Conservation (phyloP, 176 grass and related monocot genomes). For the Aegilops bicornis region DNA sequence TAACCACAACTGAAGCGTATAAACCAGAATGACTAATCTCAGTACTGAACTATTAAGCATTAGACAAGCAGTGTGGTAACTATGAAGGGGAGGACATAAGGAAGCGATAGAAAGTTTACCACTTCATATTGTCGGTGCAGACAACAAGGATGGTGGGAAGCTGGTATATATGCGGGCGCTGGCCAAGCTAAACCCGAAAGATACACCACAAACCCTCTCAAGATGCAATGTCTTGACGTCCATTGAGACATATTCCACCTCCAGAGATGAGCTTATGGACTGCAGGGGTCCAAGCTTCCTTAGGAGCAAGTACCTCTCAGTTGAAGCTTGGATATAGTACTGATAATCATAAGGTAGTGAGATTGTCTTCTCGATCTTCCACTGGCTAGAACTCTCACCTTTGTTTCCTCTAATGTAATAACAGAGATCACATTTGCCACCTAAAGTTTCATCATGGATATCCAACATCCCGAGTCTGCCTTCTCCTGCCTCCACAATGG, state of each 20-base stretch:
- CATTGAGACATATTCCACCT: slow-evolving; percentile 26
- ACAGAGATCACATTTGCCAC: neutral
- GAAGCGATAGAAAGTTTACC: slow-evolving; percentile 2
- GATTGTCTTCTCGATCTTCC: slow-evolving; percentile 30
- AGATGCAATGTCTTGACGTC: slow-evolving; percentile 10
- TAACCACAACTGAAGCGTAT: neutral
- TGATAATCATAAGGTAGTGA: slow-evolving; percentile 6
- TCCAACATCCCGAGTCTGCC: slow-evolving; percentile 9
- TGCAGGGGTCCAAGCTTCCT: neutral
- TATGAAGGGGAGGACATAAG: neutral
- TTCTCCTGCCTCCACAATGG: slow-evolving; percentile 36
- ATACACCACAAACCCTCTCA: slow-evolving; percentile 17
- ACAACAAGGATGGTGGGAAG: slow-evolving; percentile 19
- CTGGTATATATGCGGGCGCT: slow-evolving; percentile 22
- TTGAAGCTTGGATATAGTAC: slow-evolving; percentile 8
- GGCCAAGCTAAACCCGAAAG: neutral
- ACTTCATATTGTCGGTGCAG: neutral
- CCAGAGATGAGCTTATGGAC: neutral
- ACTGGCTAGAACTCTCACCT: neutral
- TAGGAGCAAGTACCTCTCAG: slow-evolving; percentile 21
- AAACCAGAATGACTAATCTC: neutral
- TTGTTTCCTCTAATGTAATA: neutral
- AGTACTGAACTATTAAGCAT: neutral
- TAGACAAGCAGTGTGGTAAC: neutral
- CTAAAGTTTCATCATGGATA: neutral